Conservation (phyloP, 75 land plant species). For the Pinus taeda region DNA sequence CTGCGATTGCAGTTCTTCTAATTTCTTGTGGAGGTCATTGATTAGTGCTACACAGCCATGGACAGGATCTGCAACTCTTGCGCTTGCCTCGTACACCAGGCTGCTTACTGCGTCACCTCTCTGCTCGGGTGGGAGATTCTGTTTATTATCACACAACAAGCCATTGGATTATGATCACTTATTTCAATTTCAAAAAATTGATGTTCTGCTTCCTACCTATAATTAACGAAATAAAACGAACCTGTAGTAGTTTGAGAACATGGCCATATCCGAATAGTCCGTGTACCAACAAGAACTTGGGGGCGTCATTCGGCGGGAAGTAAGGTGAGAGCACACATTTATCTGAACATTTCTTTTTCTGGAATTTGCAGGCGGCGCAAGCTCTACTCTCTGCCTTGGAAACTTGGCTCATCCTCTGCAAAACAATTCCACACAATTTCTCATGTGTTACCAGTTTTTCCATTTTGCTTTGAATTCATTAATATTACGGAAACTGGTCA, state of each 20-base stretch:
- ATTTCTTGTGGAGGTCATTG: slow-evolving; percentile 32
- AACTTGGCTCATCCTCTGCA: too few relatives aligned
- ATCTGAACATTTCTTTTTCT: slow-evolving; percentile 48
- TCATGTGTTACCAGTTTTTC: too few relatives aligned
- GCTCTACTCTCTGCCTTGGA: slow-evolving; percentile 12
- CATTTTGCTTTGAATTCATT: too few relatives aligned
- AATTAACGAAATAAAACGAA: too few relatives aligned
- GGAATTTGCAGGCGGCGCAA: slow-evolving; percentile 67
- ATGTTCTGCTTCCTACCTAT: too few relatives aligned
- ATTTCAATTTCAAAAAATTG: too few relatives aligned
- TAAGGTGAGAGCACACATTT: slow-evolving; percentile 60
- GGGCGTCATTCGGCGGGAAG: slow-evolving; percentile 42
- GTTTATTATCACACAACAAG: too few relatives aligned
- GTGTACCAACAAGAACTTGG: slow-evolving; percentile 48
- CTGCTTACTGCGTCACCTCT: slow-evolving; percentile 46
- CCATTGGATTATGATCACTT: too few relatives aligned
- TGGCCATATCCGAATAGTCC: slow-evolving; percentile 61
- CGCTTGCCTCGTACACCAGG: slow-evolving; percentile 54
- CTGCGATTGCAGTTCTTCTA: slow-evolving; percentile 52
- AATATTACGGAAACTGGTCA: too few relatives aligned
- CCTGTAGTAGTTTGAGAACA: slow-evolving; percentile 37
- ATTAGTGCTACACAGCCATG: slow-evolving; percentile 51
- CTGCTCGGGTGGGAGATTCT: slow-evolving; percentile 12
- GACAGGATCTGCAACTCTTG: slow-evolving; percentile 48
- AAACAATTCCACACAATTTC: too few relatives aligned